These are phyloP conservation scores for Gynandropsis gynandra DNA, from an alignment of 345 rosid species.

Conservation along the genomic window DNA sequence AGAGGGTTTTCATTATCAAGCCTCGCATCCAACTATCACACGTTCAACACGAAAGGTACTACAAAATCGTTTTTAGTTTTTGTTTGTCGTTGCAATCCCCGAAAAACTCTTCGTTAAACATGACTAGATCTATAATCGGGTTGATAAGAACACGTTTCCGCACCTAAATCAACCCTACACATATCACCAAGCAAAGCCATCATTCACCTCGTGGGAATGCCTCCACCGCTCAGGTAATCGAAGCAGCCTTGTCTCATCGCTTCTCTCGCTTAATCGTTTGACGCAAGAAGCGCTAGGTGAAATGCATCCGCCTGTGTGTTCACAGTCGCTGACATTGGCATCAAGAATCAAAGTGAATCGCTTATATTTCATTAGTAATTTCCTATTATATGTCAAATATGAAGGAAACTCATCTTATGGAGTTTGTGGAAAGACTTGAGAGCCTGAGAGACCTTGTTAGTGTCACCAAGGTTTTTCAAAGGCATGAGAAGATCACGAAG, in stretches of 20 bases:
- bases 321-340: slow-evolving; percentile 34
- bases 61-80: too few species aligned
- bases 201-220: slow-evolving; percentile 14
- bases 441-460: slow-evolving; percentile 27
- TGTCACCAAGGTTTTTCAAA: slow-evolving; percentile 29
- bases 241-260: slow-evolving; percentile 33
- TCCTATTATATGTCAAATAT: neutral
- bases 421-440: slow-evolving; percentile 41
- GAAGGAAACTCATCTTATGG: slow-evolving; percentile 33
- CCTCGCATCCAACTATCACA: too few species aligned
- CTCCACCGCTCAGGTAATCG: slow-evolving; percentile 24
- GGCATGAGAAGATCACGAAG: slow-evolving; percentile 40
- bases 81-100: too few species aligned
- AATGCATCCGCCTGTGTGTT: slow-evolving; percentile 29
- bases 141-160: too few species aligned
- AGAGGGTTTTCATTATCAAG: too few species aligned
- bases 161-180: too few species aligned
- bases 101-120: too few species aligned
- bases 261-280: slow-evolving; percentile 27
- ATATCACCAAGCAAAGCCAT: slow-evolving; percentile 31
- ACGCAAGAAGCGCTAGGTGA: slow-evolving; percentile 22
- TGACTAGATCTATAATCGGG: too few species aligned
- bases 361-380: neutral
- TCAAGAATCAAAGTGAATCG: neutral
- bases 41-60: too few species aligned